Evolutionary conservation across 1,139 yeast genomes (phyloP).

Genomic region (Kazachstania sp.): DNA sequence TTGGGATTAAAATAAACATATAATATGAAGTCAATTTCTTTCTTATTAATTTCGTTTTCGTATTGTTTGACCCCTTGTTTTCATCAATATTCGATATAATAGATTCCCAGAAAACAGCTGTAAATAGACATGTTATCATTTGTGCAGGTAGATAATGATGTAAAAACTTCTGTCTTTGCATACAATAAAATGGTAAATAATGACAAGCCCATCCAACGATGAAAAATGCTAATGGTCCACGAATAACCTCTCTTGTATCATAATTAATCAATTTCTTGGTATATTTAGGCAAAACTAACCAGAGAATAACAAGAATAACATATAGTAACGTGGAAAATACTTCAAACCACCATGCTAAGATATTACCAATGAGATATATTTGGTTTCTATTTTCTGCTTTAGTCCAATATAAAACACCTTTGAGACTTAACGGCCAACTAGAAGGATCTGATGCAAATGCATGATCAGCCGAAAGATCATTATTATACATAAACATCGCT

Average conservation of each 20-base stretch:
- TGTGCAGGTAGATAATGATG: slow-evolving; percentile 98
- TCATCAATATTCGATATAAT: slow-evolving; percentile 30
- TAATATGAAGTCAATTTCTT: neutral
- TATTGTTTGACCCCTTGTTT: neutral
- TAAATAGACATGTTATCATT: slow-evolving; percentile 71
- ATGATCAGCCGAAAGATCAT: slow-evolving; percentile 75
- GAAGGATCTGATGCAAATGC: slow-evolving; percentile 94
- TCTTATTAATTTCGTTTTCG: neutral
- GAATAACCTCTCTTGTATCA: slow-evolving; percentile 59
- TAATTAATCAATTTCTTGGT: slow-evolving; percentile 47
- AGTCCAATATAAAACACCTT: slow-evolving; percentile 97
- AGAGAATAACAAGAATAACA: slow-evolving; percentile 56
- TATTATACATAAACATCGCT: slow-evolving; percentile 88
- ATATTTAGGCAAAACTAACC: slow-evolving; percentile 71
- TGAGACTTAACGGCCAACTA: slow-evolving; percentile 81
- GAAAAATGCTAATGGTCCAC: slow-evolving; percentile 76
- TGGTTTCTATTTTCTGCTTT: slow-evolving; percentile 56
- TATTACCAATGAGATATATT: slow-evolving; percentile 84
- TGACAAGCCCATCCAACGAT: slow-evolving; percentile 83
- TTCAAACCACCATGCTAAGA: slow-evolving; percentile 89
- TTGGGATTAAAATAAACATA: slow-evolving; percentile 3
- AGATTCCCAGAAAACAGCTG: slow-evolving; percentile 78
- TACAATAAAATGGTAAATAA: slow-evolving; percentile 81
- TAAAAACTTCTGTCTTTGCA: slow-evolving; percentile 87
- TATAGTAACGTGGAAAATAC: slow-evolving; percentile 58